Evolutionary conservation across 1,284 basidiomycete species (phyloP).

Genomic region (Ustilago bromivora): DNA sequence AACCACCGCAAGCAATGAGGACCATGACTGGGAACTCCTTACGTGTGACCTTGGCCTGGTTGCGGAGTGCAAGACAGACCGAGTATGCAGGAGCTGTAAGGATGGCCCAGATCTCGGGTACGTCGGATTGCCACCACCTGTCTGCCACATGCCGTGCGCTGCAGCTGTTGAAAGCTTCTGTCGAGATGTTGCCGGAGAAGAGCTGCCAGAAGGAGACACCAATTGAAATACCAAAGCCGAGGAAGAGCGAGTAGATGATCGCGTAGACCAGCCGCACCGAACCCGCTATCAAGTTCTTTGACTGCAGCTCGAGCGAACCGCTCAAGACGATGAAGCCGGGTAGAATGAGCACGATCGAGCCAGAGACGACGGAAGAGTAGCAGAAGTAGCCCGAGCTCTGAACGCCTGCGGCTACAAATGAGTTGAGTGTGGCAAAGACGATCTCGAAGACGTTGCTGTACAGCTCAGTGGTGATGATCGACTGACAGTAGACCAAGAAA

Average conservation of each 20-base stretch:
- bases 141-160: slow-evolving; percentile 23
- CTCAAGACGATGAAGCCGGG: slow-evolving; percentile 75
- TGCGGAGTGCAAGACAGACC: slow-evolving; percentile 79
- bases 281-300: slow-evolving; percentile 67
- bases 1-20: slow-evolving; percentile 79
- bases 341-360: slow-evolving; percentile 86
- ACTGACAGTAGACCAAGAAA: slow-evolving; percentile 73
- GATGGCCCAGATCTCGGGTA: slow-evolving; percentile 71
- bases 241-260: slow-evolving; percentile 76
- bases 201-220: slow-evolving; percentile 64
- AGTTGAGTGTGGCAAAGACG: slow-evolving; percentile 82
- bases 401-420: slow-evolving; percentile 76
- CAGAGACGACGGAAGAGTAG: slow-evolving; percentile 85
- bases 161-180: slow-evolving; percentile 36
- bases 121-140: slow-evolving; percentile 72
- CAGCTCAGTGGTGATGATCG: slow-evolving; percentile 74
- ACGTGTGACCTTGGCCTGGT: slow-evolving; percentile 77
- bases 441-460: slow-evolving; percentile 91
- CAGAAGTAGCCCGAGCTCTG: slow-evolving; percentile 75
- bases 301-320: slow-evolving; percentile 81
- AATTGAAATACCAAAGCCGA: slow-evolving; percentile 60
- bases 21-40: slow-evolving; percentile 80
- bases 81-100: slow-evolving; percentile 84
- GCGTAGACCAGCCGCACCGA: slow-evolving; percentile 86
- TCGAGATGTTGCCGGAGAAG: slow-evolving; percentile 36